Percentiles rank a stretch among this genome's conserved stretches.
These are phyloP conservation scores for Saccharomyces hybrid DNA, from an alignment of 1,139 yeast genomes.

Conservation along the genomic window DNA sequence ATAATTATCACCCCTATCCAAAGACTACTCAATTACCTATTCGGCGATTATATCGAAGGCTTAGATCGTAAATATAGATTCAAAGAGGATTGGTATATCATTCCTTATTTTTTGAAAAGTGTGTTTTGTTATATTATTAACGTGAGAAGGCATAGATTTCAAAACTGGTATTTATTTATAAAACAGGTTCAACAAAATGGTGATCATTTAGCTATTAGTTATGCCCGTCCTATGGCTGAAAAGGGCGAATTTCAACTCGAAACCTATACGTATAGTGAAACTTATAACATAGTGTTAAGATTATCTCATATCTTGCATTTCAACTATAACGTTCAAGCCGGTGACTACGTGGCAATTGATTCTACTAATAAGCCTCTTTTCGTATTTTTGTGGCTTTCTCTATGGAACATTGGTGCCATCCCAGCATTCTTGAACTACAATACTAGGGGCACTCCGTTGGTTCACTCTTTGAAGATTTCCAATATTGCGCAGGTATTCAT, in stretches of 20 bases:
- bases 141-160: slow-evolving; percentile 42
- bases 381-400: slow-evolving; percentile 70
- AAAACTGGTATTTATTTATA: slow-evolving; percentile 64
- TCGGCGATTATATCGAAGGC: slow-evolving; percentile 18
- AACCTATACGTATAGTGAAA: slow-evolving; percentile 57
- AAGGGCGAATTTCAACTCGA: slow-evolving; percentile 55
- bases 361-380: slow-evolving; percentile 81
- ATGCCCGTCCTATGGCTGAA: slow-evolving; percentile 47
- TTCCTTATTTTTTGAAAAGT: slow-evolving; percentile 38
- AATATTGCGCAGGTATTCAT: slow-evolving; percentile 59
- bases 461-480: slow-evolving; percentile 73
- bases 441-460: slow-evolving; percentile 61
- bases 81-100: slow-evolving; percentile 46
- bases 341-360: slow-evolving; percentile 69
- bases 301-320: slow-evolving; percentile 57
- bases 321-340: slow-evolving; percentile 57
- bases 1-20: slow-evolving; percentile 16
- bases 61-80: slow-evolving; percentile 49
- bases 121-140: slow-evolving; percentile 41
- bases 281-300: slow-evolving; percentile 57
- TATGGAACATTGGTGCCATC: slow-evolving; percentile 86
- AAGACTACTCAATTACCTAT: slow-evolving; percentile 10
- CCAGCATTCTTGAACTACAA: slow-evolving; percentile 88
- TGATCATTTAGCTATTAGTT: slow-evolving; percentile 50
- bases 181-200: slow-evolving; percentile 44